phyloP scores from a whole-genome alignment of 306 rosid genomes.

The Acacia confusa region DNA sequence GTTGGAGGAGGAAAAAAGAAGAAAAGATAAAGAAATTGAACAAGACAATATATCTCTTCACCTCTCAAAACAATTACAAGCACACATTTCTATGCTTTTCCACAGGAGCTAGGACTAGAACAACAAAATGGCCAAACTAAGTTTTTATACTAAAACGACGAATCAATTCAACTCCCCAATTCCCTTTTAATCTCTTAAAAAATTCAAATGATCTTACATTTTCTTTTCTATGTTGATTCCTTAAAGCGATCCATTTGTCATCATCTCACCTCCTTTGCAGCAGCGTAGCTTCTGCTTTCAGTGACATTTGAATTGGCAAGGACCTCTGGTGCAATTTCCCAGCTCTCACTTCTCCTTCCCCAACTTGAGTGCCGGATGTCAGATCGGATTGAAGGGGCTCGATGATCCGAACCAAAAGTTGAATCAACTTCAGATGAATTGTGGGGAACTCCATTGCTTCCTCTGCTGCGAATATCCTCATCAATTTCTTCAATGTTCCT shows the following conservation, averaged over 20 bases:
- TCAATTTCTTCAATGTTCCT: conserved; percentile 74
- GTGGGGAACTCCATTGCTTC: conserved; percentile 63
- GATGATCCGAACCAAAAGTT: conserved; percentile 68
- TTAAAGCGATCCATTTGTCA: conserved; percentile 28
- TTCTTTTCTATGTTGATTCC: conserved; percentile 15
- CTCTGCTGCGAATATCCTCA: conserved; percentile 70
- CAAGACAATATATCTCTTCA: conserved; percentile 42
- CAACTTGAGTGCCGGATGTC: conserved; percentile 77
- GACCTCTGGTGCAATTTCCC: conserved; percentile 76
- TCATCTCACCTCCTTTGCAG: conserved; percentile 52
- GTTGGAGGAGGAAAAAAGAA: conserved; percentile 1
- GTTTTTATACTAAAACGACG: conserved; percentile 35
- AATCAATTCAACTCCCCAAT: conserved; percentile 34
- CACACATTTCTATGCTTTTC: conserved; percentile 53
- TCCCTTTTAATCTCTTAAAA: conserved; percentile 25
- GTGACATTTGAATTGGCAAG: conserved; percentile 61
- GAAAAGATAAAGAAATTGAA: conserved; percentile 1
- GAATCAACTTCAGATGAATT: conserved; percentile 66
- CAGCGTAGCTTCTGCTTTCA: conserved; percentile 66
- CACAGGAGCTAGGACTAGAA: conserved; percentile 42
- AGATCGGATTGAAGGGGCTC: conserved; percentile 73
- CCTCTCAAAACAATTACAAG: conserved; percentile 52
- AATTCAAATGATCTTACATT: conserved; percentile 39
- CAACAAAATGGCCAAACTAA: conserved; percentile 27
- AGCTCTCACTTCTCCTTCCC: conserved; percentile 79